phyloP scores from a whole-genome alignment of 306 rosid genomes.

The Pachyrhizus erosus region DNA sequence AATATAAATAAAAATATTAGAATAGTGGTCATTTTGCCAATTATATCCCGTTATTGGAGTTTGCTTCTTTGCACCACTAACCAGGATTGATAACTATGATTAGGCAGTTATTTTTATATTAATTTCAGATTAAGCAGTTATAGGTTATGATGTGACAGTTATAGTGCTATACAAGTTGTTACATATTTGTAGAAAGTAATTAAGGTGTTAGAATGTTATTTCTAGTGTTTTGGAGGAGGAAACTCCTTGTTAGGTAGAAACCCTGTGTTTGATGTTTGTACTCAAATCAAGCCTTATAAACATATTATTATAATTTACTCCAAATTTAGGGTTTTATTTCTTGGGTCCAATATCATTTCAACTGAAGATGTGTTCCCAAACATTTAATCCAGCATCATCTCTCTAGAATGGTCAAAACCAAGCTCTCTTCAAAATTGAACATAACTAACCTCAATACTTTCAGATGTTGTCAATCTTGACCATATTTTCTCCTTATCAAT shows the following conservation, averaged over 20 bases:
- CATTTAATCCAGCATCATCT: conserved; percentile 32
- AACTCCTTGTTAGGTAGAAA: background rate
- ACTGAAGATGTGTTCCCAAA: conserved; percentile 18
- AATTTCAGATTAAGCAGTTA: background rate
- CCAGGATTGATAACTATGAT: background rate
- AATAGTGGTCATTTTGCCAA: background rate
- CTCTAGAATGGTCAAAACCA: conserved; percentile 44
- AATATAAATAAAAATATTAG: background rate
- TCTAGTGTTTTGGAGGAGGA: background rate
- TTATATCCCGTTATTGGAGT: background rate
- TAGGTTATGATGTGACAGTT: background rate
- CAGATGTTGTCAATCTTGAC: conserved; percentile 95
- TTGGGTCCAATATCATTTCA: conserved; percentile 28
- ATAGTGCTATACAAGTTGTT: background rate
- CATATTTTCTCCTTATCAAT: conserved; percentile 96
- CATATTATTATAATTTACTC: background rate
- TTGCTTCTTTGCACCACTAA: background rate
- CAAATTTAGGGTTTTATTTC: background rate
- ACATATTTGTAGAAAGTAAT: background rate
- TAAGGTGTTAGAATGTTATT: background rate
- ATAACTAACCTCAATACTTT: conserved; percentile 90
- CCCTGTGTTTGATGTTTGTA: background rate
- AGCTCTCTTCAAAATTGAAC: conserved; percentile 35
- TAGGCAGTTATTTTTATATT: conserved; percentile 2
- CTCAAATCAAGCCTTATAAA: background rate